Percentiles rank a stretch among this genome's conserved stretches.
Conservation (phyloP, 352 stramenopile genomes). For the Globisporangium orthogonon region DNA sequence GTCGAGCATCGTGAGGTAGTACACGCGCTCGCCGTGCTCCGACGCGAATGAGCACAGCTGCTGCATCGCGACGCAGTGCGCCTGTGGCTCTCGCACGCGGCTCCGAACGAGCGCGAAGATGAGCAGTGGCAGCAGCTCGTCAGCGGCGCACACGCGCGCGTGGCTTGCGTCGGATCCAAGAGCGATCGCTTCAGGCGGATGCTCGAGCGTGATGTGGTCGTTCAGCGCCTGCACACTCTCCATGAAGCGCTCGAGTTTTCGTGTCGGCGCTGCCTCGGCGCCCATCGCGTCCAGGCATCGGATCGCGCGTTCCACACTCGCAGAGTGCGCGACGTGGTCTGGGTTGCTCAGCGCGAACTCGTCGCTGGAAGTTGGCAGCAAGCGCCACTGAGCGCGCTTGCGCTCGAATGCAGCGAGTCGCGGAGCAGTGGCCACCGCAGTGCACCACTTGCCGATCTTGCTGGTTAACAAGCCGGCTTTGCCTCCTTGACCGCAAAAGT, state of each 20-base stretch:
- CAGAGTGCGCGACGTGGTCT: not conserved
- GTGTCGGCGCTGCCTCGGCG: conserved; percentile 11
- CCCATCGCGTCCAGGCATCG: conserved; percentile 17
- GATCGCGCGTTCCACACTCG: conserved; percentile 14
- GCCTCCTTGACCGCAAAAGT: not conserved
- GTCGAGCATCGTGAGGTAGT: conserved; percentile 46
- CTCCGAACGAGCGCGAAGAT: conserved; percentile 30
- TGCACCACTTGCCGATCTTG: not conserved
- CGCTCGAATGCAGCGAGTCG: not conserved
- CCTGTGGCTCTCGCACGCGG: conserved; percentile 15
- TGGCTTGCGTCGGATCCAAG: not conserved
- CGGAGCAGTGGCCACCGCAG: not conserved
- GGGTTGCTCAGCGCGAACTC: conserved; percentile 4
- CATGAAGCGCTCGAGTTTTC: conserved; percentile 26
- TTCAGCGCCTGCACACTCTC: conserved; percentile 22
- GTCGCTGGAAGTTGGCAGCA: not conserved
- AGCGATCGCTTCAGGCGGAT: not conserved
- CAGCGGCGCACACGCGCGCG: conserved; percentile 14
- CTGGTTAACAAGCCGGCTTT: not conserved
- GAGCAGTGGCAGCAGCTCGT: conserved; percentile 34
- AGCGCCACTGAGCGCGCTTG: conserved; percentile 2
- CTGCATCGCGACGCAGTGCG: conserved; percentile 19
- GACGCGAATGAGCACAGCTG: conserved; percentile 24
- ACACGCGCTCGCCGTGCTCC: conserved; percentile 25
- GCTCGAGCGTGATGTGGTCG: conserved; percentile 15